A percentile compares a stretch with the other conserved stretches of the same genome.
Evolutionary conservation across 257 asterid genomes (phyloP).

Genomic region (Primulina huaijiensis): DNA sequence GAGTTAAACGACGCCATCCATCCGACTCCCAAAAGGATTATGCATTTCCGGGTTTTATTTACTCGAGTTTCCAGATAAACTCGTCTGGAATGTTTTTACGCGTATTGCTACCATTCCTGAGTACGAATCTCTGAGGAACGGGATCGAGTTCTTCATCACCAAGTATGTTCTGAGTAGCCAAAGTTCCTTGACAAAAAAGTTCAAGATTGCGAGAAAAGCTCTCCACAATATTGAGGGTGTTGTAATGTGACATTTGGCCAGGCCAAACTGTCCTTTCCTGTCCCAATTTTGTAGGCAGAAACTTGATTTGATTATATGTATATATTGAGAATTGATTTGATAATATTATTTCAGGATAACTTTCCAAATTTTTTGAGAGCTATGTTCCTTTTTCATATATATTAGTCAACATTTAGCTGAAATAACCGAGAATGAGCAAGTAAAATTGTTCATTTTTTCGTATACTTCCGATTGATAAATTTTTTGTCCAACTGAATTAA

Average conservation of each 20-base stretch:
- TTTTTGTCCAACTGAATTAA: no score
- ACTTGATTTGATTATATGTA: no score
- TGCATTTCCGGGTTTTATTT: slow-evolving; percentile 88
- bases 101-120: slow-evolving; percentile 76
- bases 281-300: no score
- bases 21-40: slow-evolving; percentile 62
- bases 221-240: slow-evolving; percentile 64
- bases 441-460: no score
- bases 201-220: slow-evolving; percentile 70
- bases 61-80: slow-evolving; percentile 62
- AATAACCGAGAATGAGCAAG: no score
- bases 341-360: no score
- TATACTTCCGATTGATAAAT: no score
- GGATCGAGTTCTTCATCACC: slow-evolving; percentile 64
- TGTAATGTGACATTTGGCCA: slow-evolving; percentile 38
- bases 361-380: no score
- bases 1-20: slow-evolving; percentile 52
- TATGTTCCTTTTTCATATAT: no score
- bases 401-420: no score
- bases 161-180: slow-evolving; percentile 47
- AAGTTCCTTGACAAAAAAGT: slow-evolving; percentile 43
- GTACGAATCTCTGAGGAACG: slow-evolving; percentile 64
- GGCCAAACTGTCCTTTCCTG: neutral
- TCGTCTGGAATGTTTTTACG: slow-evolving; percentile 74
- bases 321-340: no score